Evolutionary conservation across 2,329 filamentous ascomycete species (phyloP).

Genomic region (Furcasterigmium sp.): DNA sequence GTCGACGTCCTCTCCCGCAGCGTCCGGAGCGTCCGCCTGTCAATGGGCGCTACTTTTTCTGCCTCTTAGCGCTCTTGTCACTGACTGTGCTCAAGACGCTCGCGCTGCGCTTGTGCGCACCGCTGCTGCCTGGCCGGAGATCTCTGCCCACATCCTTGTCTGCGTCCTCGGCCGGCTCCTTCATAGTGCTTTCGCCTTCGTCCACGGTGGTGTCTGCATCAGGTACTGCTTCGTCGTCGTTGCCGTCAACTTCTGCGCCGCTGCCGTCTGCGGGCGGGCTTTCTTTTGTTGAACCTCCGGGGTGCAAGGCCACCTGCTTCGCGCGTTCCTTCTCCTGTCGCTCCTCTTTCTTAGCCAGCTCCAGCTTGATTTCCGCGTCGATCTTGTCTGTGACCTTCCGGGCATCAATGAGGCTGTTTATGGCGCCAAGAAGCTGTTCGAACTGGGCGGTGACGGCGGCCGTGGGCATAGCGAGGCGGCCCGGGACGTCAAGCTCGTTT

Average conservation of each 20-base stretch:
- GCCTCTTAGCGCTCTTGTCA: constrained; percentile 55
- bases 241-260: background rate
- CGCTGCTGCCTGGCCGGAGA: constrained; percentile 30
- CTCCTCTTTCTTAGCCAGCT: constrained; percentile 52
- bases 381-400: constrained; percentile 73
- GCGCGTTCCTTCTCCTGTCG: constrained; percentile 31
- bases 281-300: constrained; percentile 9
- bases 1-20: too few species aligned
- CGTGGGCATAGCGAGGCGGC: constrained; percentile 69
- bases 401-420: constrained; percentile 65
- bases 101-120: constrained; percentile 69
- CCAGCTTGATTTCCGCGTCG: constrained; percentile 62
- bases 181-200: too few species aligned
- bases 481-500: constrained; percentile 64
- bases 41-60: constrained; percentile 50
- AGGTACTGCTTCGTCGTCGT: constrained; percentile 1
- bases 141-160: constrained; percentile 25
- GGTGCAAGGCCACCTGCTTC: constrained; percentile 6
- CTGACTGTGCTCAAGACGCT: constrained; percentile 71
- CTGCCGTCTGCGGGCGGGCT: constrained; percentile 2
- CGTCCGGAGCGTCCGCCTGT: too few species aligned
- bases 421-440: constrained; percentile 63
- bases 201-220: constrained; percentile 1
- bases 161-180: constrained; percentile 12
- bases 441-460: constrained; percentile 65